Conservation (phyloP, 2,329 filamentous ascomycete species). For the Nigrospora sphaerica region DNA sequence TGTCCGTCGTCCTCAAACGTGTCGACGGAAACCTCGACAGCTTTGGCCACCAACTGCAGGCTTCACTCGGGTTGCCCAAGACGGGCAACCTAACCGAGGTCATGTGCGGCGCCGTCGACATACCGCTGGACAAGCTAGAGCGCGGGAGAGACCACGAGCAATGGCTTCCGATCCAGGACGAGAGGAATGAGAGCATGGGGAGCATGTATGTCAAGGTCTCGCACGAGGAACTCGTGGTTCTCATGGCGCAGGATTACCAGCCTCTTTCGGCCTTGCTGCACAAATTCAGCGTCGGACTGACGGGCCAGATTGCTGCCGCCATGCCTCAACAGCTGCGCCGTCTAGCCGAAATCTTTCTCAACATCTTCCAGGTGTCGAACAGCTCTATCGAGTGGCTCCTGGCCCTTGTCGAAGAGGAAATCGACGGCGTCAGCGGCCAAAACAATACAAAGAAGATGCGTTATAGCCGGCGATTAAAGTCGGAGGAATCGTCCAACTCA, state of each 20-base stretch:
- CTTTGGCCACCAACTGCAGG: constrained; percentile 35
- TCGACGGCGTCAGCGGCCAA: constrained; percentile 85
- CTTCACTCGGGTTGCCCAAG: constrained; percentile 33
- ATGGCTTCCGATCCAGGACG: constrained; percentile 79
- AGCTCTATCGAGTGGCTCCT: constrained; percentile 84
- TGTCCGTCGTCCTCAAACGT: constrained; percentile 67
- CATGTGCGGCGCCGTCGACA: constrained; percentile 68
- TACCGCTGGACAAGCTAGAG: constrained; percentile 72
- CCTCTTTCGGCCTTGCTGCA: constrained; percentile 78
- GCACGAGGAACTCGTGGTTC: constrained; percentile 82
- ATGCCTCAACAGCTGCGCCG: constrained; percentile 70
- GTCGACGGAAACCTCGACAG: constrained; percentile 44
- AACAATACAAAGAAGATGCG: constrained; percentile 66
- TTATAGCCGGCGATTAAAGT: constrained; percentile 64
- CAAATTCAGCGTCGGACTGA: constrained; percentile 75
- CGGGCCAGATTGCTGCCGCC: constrained; percentile 73
- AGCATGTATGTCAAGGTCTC: constrained; percentile 78
- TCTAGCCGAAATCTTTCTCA: constrained; percentile 80
- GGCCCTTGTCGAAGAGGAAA: constrained; percentile 90
- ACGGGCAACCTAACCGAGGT: constrained; percentile 40
- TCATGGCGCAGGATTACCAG: constrained; percentile 80
- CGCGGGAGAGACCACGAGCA: constrained; percentile 73
- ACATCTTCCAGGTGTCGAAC: constrained; percentile 92
- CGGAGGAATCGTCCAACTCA: constrained; percentile 60
- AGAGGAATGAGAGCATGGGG: constrained; percentile 67